Base-by-base conservation (phyloP, 305 asterid species). In the Fraxinus latifolia region DNA sequence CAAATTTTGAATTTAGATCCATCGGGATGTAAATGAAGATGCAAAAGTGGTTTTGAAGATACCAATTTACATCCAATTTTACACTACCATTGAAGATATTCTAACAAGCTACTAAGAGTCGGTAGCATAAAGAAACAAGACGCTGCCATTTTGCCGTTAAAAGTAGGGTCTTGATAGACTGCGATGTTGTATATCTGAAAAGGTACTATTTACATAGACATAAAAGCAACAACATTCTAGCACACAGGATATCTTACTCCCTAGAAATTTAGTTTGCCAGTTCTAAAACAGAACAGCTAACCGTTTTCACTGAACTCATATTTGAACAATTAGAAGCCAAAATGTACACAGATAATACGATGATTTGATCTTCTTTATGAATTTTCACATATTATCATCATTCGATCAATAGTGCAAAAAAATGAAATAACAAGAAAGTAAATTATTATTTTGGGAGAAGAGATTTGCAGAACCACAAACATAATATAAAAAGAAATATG, bases 401-500 rank as follows among this genome's bases (percentile, higher is more conserved):
- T 32, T 74, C 74, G 4, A 80, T 39, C 42, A 68, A 74, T 17
- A 83, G 37, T 25, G 21, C 58, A 23, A 25, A 65, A 29, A 80
- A 75, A 42, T 33, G 17, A 31, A 75, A 47, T 5, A 53, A 15
- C 31, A 62, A 23, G 5, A 3, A 27, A 14, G 37, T n/a, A 27
- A 34, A 68, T n/a, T 27, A 27, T 5, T 32, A 32, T 29, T 70
- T 80, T 65, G 33, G 17, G 29, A 72, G 29, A 78, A 17, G 75
- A 85, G 15, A 72, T 62, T 32, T 60, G 62, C 60, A 75, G 37
- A 37, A 72, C 6, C 23, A 58, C 76, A 74, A 15, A 29, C 74
- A 25, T 74, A 36, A 21, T 36, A 62, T 17, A 55, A 33, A 50
- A 67, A 9, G 58, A 68, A 76, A 74, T 25, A 74, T 6, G 74